Conservation (phyloP, 2,329 filamentous ascomycete genomes). For the Ceratocystis albifundus region DNA sequence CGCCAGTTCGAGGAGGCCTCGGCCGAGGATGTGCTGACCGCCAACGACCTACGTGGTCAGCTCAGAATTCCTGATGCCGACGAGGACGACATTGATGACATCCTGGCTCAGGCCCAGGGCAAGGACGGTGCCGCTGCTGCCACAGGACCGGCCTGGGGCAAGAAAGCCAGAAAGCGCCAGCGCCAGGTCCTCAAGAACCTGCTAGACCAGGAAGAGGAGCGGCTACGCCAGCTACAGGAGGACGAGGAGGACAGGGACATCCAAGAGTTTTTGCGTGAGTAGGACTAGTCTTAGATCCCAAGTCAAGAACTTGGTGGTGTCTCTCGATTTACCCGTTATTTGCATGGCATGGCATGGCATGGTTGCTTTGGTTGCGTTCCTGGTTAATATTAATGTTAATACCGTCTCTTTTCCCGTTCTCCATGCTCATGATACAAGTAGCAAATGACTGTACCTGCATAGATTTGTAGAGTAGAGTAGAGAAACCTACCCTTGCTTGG, state of each 20-base stretch:
- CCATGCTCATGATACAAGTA: background rate
- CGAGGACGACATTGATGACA: slow-evolving; percentile 32
- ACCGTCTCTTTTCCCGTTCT: background rate
- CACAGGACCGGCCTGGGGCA: slow-evolving; percentile 23
- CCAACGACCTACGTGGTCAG: slow-evolving; percentile 52
- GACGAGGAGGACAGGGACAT: slow-evolving; percentile 66
- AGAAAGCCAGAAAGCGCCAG: slow-evolving; percentile 25
- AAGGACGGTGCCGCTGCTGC: slow-evolving; percentile 4
- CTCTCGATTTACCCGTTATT: background rate
- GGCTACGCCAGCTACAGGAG: slow-evolving; percentile 43
- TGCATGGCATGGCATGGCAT: background rate
- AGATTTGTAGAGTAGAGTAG: background rate
- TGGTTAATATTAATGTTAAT: background rate
- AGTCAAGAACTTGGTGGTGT: slow-evolving; percentile 1
- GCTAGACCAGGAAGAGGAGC: slow-evolving; percentile 51
- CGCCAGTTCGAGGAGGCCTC: slow-evolving; percentile 51
- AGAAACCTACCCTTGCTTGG: too few species aligned
- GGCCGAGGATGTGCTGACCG: slow-evolving; percentile 46
- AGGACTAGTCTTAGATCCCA: background rate
- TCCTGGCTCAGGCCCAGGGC: slow-evolving; percentile 13
- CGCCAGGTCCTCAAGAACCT: slow-evolving; percentile 49
- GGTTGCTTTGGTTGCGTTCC: background rate
- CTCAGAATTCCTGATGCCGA: slow-evolving; percentile 44
- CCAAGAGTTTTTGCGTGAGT: slow-evolving; percentile 48
- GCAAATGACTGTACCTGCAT: background rate